phyloP scores from a whole-genome alignment of 768 basidiomycete species.

The Tylopilus vinaceipallidus region DNA sequence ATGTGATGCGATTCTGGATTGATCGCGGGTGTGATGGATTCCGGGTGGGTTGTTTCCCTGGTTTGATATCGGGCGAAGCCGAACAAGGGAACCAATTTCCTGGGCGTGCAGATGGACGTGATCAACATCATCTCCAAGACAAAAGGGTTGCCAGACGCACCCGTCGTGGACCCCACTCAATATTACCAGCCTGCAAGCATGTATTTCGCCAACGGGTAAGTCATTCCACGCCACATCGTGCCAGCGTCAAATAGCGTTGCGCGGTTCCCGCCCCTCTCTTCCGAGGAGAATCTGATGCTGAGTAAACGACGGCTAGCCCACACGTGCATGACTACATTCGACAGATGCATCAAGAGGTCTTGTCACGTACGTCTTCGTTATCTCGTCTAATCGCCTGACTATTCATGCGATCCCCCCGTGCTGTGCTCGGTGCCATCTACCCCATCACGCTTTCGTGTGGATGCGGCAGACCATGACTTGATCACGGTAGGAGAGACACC shows the following conservation, averaged over 20 bases:
- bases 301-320: constrained; percentile 41
- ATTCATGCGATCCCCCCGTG: not conserved
- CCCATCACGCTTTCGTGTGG: not conserved
- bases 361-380: constrained; percentile 46
- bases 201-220: constrained; percentile 60
- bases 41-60: constrained; percentile 41
- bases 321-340: constrained; percentile 63
- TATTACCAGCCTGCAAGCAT: constrained; percentile 53
- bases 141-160: constrained; percentile 63
- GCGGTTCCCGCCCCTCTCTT: constrained; percentile 4
- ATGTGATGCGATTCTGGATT: constrained; percentile 74
- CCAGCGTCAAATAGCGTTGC: not conserved
- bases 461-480: constrained; percentile 45
- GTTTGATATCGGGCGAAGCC: not conserved
- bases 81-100: not conserved
- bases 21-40: constrained; percentile 74
- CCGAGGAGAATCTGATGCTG: not conserved
- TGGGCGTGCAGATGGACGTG: constrained; percentile 54
- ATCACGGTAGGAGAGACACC: constrained; percentile 68
- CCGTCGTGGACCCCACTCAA: constrained; percentile 48
- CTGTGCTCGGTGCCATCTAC: not conserved
- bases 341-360: constrained; percentile 62
- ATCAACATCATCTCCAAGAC: constrained; percentile 69
- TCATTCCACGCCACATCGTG: constrained; percentile 10
- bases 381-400: constrained; percentile 17